Evolutionary conservation across 2,329 filamentous ascomycete genomes (phyloP), one percentile per base, ranked within the genome.

Genomic region (Aureobasidium subglaciale): DNA sequence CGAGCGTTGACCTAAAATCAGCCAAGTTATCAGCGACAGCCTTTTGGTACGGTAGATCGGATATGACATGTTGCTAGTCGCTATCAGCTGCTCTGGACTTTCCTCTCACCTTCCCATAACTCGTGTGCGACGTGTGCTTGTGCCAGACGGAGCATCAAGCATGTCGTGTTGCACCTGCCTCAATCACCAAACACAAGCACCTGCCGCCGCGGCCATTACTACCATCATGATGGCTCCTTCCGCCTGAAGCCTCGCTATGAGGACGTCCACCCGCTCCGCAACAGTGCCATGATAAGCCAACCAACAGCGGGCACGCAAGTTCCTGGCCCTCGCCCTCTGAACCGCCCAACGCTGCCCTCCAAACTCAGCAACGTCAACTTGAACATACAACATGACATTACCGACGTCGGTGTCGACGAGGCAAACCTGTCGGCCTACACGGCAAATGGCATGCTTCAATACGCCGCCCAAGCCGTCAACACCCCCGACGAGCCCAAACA

Each of bases 311-410:
- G 56, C 56, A 61, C 50, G 32, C 52, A 55, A 48, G 56, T 55
- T 40, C 50, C 59, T 59, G 52, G 56, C 29, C 43, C 50, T 38
- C 54, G 40, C 45, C 57, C 43, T 37, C 38, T 32, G 13, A 52
- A 50, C 37, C 60, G 64, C 41, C 60, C 63, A 24, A 59, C 58
- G n/a, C 57, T 63, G 8, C 65, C 67, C 18, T 68, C 67, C 40
- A 63, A 63, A 30, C 63, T 68, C 43, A 66, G 63, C 60, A 65
- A 62, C 52, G 65, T 67, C 40, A 63, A 66, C 16, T 65, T 65
- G 8, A 63, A 60, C 37, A 65, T 64, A 32, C 64, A 67, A 35
- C 61, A 65, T 8, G 57, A 58, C 25, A 18, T 16, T 9, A 8
- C 25, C 41, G 49, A 60, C 25, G 37, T 61, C 41, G 49, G 60